Evolutionary conservation across 768 basidiomycete genomes (phyloP).

Genomic region (Tricholoma terreum): DNA sequence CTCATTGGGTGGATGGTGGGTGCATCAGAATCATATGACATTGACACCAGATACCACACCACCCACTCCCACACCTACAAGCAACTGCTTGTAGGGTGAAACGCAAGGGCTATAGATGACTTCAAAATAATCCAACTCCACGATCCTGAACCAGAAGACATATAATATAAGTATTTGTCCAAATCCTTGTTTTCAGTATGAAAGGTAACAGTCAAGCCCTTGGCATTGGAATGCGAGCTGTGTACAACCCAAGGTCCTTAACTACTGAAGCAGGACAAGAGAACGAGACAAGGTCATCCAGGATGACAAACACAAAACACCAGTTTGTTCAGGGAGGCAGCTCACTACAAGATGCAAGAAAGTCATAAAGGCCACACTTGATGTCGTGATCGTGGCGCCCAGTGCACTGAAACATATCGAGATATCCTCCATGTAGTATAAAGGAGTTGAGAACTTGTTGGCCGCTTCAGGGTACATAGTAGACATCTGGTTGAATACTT

Average conservation of each 20-base stretch:
- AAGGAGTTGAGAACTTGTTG: neutral
- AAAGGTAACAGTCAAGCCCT: neutral
- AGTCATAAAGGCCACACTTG: slow-evolving; percentile 6
- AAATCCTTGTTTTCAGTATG: neutral
- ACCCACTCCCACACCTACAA: too few species aligned
- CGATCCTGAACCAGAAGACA: neutral
- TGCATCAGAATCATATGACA: too few species aligned
- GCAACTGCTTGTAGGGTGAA: too few species aligned
- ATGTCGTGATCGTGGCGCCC: neutral
- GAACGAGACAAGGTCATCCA: slow-evolving; percentile 6
- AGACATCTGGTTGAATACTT: neutral
- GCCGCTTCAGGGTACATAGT: neutral
- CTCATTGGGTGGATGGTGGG: too few species aligned
- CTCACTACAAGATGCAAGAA: slow-evolving; percentile 7
- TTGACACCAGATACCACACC: too few species aligned
- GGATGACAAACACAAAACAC: slow-evolving; percentile 6
- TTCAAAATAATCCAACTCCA: neutral
- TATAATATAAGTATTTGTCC: neutral
- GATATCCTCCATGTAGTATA: neutral
- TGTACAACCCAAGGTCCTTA: slow-evolving; percentile 1
- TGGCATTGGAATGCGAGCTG: too few species aligned
- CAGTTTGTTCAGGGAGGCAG: slow-evolving; percentile 7
- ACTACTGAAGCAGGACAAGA: slow-evolving; percentile 8
- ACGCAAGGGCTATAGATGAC: too few species aligned
- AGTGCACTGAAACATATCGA: neutral